A percentile compares a stretch with the other conserved stretches of the same genome.
phyloP scores from a whole-genome alignment of 176 grass and related monocot species.

The Carex kokanica region DNA sequence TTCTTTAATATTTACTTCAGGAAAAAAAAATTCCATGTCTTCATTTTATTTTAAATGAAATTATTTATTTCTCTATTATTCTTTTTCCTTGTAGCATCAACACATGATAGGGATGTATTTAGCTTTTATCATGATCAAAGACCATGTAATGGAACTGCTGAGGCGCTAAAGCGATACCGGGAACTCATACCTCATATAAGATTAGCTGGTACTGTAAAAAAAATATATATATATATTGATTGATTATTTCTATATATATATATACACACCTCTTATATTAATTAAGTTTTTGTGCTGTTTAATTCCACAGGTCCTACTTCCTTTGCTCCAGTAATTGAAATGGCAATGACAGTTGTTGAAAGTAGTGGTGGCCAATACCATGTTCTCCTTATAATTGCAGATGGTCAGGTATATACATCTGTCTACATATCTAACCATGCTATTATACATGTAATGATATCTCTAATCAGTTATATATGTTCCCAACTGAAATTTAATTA shows the following conservation, averaged over 20 bases:
- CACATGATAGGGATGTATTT: constrained; percentile 88
- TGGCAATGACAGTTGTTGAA: constrained; percentile 93
- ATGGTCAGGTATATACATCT: constrained; percentile 60
- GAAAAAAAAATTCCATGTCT: not conserved
- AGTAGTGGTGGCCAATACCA: constrained; percentile 90
- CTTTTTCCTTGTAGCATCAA: constrained; percentile 48
- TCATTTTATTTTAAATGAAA: not conserved
- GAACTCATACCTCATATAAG: constrained; percentile 76
- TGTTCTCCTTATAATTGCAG: constrained; percentile 95
- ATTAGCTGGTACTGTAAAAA: constrained; percentile 56
- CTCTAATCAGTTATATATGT: too few species aligned
- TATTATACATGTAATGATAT: too few species aligned
- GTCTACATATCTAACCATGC: not conserved
- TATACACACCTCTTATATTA: too few species aligned
- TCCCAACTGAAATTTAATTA: too few species aligned
- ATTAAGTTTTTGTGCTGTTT: not conserved
- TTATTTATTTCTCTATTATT: constrained; percentile 12
- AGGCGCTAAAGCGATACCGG: constrained; percentile 58
- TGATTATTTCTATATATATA: not conserved
- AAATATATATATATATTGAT: not conserved
- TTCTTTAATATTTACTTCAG: not conserved
- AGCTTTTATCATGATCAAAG: constrained; percentile 69
- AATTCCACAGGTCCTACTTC: constrained; percentile 69
- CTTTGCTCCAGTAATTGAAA: constrained; percentile 92
- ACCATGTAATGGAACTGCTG: constrained; percentile 75